Evolutionary conservation across 768 basidiomycete species (phyloP).

Genomic region (Mycena leptocephala): DNA sequence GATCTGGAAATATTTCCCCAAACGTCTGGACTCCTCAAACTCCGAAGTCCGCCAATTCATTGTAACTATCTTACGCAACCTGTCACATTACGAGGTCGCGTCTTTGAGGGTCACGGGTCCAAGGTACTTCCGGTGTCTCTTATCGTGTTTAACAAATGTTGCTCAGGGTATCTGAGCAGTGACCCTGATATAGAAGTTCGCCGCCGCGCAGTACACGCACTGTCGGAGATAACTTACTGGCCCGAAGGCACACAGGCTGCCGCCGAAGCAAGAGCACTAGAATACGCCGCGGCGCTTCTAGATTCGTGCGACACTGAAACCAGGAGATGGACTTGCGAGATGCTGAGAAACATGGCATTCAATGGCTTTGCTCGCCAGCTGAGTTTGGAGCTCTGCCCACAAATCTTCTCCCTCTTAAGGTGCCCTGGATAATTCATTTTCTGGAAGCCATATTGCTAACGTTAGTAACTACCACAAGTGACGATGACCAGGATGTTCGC

Average conservation of each 20-base stretch:
- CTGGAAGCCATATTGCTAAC: no score
- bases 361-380: not conserved
- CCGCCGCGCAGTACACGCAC: not conserved
- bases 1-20: not conserved
- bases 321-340: not conserved
- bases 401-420: not conserved
- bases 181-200: not conserved
- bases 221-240: not conserved
- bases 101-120: not conserved
- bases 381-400: not conserved
- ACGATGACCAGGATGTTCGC: no score
- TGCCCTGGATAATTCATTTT: not conserved
- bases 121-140: not conserved
- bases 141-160: not conserved
- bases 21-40: not conserved
- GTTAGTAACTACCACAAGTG: no score
- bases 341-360: not conserved
- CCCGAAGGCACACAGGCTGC: not conserved
- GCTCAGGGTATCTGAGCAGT: not conserved
- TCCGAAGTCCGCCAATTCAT: not conserved
- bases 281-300: not conserved
- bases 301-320: not conserved
- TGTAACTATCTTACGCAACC: not conserved
- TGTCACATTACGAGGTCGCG: not conserved
- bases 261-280: not conserved